These are phyloP conservation scores for Phytopythium sindhum DNA, from an alignment of 352 stramenopile species.

Conservation along the genomic window DNA sequence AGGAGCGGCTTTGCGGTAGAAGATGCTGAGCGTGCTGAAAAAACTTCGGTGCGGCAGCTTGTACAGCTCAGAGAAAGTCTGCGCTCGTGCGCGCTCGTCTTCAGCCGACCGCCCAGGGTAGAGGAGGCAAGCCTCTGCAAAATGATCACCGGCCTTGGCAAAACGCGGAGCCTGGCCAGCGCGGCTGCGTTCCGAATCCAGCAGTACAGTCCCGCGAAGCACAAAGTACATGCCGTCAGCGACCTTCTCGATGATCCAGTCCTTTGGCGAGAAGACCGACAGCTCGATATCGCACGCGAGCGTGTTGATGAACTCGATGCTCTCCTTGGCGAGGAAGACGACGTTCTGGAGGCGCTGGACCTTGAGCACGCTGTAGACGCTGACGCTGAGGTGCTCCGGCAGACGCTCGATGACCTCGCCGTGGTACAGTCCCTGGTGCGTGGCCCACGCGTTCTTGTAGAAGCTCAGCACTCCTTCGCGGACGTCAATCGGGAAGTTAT, in stretches of 20 bases:
- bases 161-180: conserved; percentile 20
- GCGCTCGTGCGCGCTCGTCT: conserved; percentile 50
- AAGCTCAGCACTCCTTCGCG: conserved; percentile 52
- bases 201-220: conserved; percentile 44
- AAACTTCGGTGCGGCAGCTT: conserved; percentile 59
- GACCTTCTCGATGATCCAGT: conserved; percentile 71
- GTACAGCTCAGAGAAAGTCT: conserved; percentile 76
- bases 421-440: conserved; percentile 42
- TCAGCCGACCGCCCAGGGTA: conserved; percentile 42
- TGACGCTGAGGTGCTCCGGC: conserved; percentile 55
- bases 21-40: conserved; percentile 43
- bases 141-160: conserved; percentile 49
- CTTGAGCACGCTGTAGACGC: conserved; percentile 49
- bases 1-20: conserved; percentile 36
- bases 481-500: conserved; percentile 55
- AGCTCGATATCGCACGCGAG: conserved; percentile 46
- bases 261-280: conserved; percentile 56
- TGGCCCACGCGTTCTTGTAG: conserved; percentile 59
- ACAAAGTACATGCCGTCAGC: conserved; percentile 69
- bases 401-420: conserved; percentile 44
- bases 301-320: conserved; percentile 68
- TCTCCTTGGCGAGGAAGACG: conserved; percentile 58
- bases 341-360: conserved; percentile 60
- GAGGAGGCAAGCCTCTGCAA: conserved; percentile 49
- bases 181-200: conserved; percentile 21